Evolutionary conservation across 768 basidiomycete genomes (phyloP), one percentile per base, ranked within the genome.

Genomic region (Termitomyces bulborhizus): DNA sequence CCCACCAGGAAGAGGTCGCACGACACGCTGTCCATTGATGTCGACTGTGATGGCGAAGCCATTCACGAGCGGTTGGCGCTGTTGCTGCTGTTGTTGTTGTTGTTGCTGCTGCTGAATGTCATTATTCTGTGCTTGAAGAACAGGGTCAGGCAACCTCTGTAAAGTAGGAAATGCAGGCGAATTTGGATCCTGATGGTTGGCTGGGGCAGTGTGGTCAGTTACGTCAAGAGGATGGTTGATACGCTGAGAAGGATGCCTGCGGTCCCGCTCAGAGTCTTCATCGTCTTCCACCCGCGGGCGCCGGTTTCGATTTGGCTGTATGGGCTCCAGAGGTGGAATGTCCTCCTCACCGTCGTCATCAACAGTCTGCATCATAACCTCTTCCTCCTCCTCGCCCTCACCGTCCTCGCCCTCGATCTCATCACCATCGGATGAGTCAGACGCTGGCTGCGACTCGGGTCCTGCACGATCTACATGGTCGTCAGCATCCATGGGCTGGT

Each of bases 241-340:
- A 52, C 85, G 80, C 65, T 86, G 78, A 21, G 82, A 83, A 16
- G 86, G 84, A 62, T 86, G 84, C 54, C 85, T 76, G 54, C 79
- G 75, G 62, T 86, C 82, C 39, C 84, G 69, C 12, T 82, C 82
- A 6, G 77, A 75, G 58, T 87, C 84, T 6, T 75, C 75, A 53
- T 86, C 84, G 52, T 83, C 80, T 2, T 86, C 83, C 3, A 85
- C 82, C 42, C 84, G 70, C 16, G 78, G 73, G 24, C 84, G 83
- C 42, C 84, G 70, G 46, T 65, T 76, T 40, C 83, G 69, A 46
- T 65, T 75, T 63, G 4, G 46, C 29, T 32, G 54, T 16, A 67
- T 64, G 16, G 71, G 68, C 56, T 69, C 68, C 8, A 71, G 57
- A 6, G 65, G 56, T 0, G 70, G 72, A 51, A 70, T 63, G 4